Conservation (phyloP, 2,329 filamentous ascomycete genomes). For the Pseudogymnoascus sp. region DNA sequence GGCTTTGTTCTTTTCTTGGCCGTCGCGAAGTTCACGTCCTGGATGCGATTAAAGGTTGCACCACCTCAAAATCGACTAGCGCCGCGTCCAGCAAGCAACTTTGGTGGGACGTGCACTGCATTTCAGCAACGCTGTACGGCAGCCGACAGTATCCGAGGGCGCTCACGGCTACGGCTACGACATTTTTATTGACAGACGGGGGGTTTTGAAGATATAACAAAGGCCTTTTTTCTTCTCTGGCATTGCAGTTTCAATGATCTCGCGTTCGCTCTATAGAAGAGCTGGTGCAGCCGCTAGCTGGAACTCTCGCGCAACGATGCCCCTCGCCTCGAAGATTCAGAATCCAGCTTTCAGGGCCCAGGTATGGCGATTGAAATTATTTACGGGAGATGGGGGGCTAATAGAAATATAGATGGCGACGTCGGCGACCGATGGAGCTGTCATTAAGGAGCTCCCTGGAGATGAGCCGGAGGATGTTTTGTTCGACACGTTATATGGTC, state of each 20-base stretch:
- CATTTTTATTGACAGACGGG: constrained; percentile 5
- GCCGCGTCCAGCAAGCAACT: neutral
- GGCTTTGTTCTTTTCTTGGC: constrained; percentile 17
- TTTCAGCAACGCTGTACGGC: neutral
- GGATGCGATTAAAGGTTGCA: constrained; percentile 14
- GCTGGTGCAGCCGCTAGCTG: constrained; percentile 44
- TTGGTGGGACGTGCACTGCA: constrained; percentile 4
- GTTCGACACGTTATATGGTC: constrained; percentile 80
- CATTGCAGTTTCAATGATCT: constrained; percentile 44
- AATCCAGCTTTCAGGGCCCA: constrained; percentile 48
- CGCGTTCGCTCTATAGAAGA: constrained; percentile 43
- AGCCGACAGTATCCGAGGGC: neutral
- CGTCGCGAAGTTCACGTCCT: constrained; percentile 21
- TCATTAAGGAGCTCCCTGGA: constrained; percentile 30
- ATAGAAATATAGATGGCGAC: constrained; percentile 35
- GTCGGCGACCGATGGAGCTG: constrained; percentile 19
- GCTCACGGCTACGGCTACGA: neutral
- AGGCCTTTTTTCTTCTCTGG: constrained; percentile 8
- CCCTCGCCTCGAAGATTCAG: constrained; percentile 67
- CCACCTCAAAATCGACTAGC: constrained; percentile 20
- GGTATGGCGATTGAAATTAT: constrained; percentile 33
- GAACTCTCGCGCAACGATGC: constrained; percentile 52
- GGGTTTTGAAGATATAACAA: neutral
- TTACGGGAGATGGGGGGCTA: constrained; percentile 15
- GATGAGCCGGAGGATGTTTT: constrained; percentile 86